Conservation (phyloP, 371 early-diverging fungal genomes). For the Apophysomyces variabilis region DNA sequence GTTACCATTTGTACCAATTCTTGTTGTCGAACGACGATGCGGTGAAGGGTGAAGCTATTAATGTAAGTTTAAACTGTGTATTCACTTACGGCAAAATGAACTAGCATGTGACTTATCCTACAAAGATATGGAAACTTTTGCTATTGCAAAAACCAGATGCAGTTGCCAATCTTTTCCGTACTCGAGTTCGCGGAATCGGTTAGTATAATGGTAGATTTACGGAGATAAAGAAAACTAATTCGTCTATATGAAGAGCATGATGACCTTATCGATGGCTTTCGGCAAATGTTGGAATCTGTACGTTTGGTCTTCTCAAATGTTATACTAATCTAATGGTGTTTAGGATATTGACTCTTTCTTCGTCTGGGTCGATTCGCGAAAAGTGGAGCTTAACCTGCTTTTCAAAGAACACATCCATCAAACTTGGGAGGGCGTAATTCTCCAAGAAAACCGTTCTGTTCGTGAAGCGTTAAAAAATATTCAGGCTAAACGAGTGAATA, state of each 20-base stretch:
- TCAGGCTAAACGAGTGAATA: conserved; percentile 52
- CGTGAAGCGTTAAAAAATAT: conserved; percentile 57
- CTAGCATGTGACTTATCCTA: not conserved
- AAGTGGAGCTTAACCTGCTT: conserved; percentile 49
- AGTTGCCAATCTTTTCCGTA: conserved; percentile 46
- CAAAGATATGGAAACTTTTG: conserved; percentile 64
- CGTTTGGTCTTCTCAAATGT: not conserved
- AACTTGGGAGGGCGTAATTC: conserved; percentile 66
- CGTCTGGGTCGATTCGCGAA: conserved; percentile 60
- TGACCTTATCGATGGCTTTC: conserved; percentile 69
- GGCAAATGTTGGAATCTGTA: conserved; percentile 45
- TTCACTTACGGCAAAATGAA: not conserved
- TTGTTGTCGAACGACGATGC: conserved; percentile 49
- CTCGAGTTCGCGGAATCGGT: conserved; percentile 50
- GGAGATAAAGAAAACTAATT: not conserved
- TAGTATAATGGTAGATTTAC: conserved; percentile 10
- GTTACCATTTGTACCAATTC: conserved; percentile 67
- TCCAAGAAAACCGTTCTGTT: conserved; percentile 57
- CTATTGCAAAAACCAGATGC: conserved; percentile 62
- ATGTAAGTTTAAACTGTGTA: conserved; percentile 26
- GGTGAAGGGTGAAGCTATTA: conserved; percentile 55
- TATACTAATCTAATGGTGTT: not conserved
- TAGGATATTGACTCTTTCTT: conserved; percentile 59
- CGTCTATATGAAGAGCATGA: conserved; percentile 43
- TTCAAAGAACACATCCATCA: conserved; percentile 62